Evolutionary conservation across 371 early-diverging fungal species (phyloP).

Genomic region (Rhizomucor pusillus): DNA sequence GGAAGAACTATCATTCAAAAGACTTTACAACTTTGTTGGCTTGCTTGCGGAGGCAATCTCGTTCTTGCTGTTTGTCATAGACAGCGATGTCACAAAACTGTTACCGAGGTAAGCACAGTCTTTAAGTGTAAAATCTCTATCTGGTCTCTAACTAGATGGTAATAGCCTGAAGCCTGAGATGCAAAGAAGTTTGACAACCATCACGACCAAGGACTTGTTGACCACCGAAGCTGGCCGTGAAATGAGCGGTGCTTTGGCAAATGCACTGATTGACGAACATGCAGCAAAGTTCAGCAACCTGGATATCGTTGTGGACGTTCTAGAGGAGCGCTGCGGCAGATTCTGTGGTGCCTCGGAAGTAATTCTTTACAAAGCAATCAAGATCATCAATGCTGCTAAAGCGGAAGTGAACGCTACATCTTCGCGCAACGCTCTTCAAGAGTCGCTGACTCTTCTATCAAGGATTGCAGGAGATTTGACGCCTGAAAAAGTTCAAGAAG

Average conservation of each 20-base stretch:
- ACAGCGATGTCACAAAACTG: constrained; percentile 58
- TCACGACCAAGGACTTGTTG: constrained; percentile 61
- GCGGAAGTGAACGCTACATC: constrained; percentile 38
- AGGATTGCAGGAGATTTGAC: constrained; percentile 37
- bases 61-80: constrained; percentile 66
- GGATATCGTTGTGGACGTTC: constrained; percentile 24
- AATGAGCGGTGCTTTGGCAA: constrained; percentile 58
- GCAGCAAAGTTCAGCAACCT: constrained; percentile 15
- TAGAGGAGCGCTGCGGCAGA: constrained; percentile 69
- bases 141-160: neutral
- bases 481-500: constrained; percentile 23
- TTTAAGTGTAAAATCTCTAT: constrained; percentile 9
- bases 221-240: constrained; percentile 56
- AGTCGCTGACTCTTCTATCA: constrained; percentile 53
- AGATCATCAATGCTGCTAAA: constrained; percentile 24
- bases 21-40: constrained; percentile 57
- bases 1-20: constrained; percentile 47
- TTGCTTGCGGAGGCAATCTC: constrained; percentile 68
- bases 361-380: constrained; percentile 57
- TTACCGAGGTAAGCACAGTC: constrained; percentile 30
- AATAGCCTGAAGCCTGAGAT: constrained; percentile 36
- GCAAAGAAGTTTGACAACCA: constrained; percentile 34
- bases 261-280: constrained; percentile 55
- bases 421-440: constrained; percentile 44
- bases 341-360: constrained; percentile 74